Base-by-base conservation (phyloP, 1,139 yeast species). In the Suhomyces ambrosiae region DNA sequence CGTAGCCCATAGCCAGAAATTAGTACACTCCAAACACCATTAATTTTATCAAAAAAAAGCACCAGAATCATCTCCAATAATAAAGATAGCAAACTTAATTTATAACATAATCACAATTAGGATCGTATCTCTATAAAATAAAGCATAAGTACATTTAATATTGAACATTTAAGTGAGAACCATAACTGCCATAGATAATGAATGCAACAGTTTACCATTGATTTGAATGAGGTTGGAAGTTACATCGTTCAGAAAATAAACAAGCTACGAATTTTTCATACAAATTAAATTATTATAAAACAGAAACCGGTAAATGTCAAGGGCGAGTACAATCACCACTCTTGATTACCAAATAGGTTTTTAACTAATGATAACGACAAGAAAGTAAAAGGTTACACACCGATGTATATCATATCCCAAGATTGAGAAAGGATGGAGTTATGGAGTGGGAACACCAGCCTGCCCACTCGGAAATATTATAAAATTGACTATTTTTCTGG, bases 381-480 rank as follows among this genome's bases (percentile, higher is more conserved):
- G 27, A 24, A 24, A 24, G 14, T 24, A 24, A 24, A 23, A 24
- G 12, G 27, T n/a, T 11, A 28, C 31, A 28, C 31, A 28, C 16
- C 15, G 23, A 19, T 12, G 31, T 19, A 28, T 28, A 19, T 18
- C 25, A 22, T 26, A 24, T 34, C 37, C 37, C 32, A 34, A 34
- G 37, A 34, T 29, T 24, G 26, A 34, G 37, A 30, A 19, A 28
- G 22, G 31, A 24, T 24, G 27, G 24, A 23, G 27, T 24, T 24
- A 24, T 11, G 12, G 27, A 18, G 27, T 24, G 27, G 27, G 14
- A 24, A 24, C 27, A 24, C 27, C 27, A 24, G 27, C 27, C 27
- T 12, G 27, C 15, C 15, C 27, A 12, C 15, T 11, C 15, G 27
- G 27, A 24, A n/a, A 12, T 7, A 24, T 24, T 11, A 11, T 24